phyloP scores from a whole-genome alignment of 2,329 filamentous ascomycete genomes.

The Magnaporthiopsis incrustans region DNA sequence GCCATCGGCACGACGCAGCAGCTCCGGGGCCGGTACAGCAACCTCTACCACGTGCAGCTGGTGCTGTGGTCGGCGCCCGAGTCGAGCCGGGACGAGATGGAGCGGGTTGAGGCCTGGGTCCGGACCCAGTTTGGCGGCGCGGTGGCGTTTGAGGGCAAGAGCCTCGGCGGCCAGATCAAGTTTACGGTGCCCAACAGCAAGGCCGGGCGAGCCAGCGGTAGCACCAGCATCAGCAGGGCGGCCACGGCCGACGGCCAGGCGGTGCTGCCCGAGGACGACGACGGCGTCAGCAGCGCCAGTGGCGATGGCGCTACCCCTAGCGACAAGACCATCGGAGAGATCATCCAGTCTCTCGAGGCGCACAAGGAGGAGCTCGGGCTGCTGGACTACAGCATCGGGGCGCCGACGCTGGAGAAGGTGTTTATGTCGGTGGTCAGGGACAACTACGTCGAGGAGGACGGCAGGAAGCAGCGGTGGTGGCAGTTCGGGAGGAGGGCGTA shows the following conservation, averaged over 20 bases:
- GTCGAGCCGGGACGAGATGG: constrained; percentile 62
- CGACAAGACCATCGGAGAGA: constrained; percentile 45
- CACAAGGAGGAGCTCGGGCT: constrained; percentile 61
- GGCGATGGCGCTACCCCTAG: neutral
- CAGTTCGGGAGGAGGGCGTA: neutral
- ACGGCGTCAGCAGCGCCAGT: neutral
- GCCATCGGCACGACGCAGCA: constrained; percentile 70
- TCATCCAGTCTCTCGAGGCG: constrained; percentile 68
- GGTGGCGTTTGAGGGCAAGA: constrained; percentile 56
- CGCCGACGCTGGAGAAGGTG: constrained; percentile 83
- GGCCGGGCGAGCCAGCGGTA: constrained; percentile 15
- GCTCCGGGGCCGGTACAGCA: constrained; percentile 67
- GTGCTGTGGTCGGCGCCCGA: constrained; percentile 68
- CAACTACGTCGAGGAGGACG: constrained; percentile 62
- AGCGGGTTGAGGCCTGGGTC: constrained; percentile 59
- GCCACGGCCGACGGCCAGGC: constrained; percentile 8
- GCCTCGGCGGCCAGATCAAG: constrained; percentile 79
- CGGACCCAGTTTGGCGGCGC: constrained; percentile 51
- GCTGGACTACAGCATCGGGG: constrained; percentile 79
- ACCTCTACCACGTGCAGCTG: constrained; percentile 73
- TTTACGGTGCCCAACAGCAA: constrained; percentile 61
- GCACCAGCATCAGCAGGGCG: neutral
- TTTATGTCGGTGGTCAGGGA: constrained; percentile 78
- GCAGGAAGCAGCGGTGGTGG: constrained; percentile 24
- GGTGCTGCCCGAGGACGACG: neutral